phyloP scores from a whole-genome alignment of 768 basidiomycete species.

The Thelephora aurantiotincta region DNA sequence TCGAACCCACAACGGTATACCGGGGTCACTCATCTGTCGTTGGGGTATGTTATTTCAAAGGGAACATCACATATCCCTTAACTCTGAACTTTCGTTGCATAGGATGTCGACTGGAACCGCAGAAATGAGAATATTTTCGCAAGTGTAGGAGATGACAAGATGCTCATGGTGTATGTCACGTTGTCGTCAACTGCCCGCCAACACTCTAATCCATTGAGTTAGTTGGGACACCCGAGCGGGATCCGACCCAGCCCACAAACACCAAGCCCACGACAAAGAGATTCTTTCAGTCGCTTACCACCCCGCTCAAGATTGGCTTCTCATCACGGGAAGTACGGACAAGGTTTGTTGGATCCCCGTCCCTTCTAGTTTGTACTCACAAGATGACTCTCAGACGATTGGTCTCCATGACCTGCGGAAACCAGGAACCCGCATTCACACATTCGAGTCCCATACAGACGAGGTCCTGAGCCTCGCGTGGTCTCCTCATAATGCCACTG shows the following conservation, averaged over 20 bases:
- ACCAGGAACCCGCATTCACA: conserved; percentile 66
- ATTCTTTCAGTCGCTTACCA: conserved; percentile 88
- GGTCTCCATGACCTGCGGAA: conserved; percentile 76
- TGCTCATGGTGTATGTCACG: conserved; percentile 73
- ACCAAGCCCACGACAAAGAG: conserved; percentile 83
- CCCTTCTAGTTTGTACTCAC: not conserved
- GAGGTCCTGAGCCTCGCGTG: conserved; percentile 90
- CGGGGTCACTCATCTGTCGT: conserved; percentile 86
- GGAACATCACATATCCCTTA: too few relatives aligned
- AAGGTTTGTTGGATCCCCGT: conserved; percentile 37
- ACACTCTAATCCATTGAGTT: not conserved
- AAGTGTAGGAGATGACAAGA: conserved; percentile 92
- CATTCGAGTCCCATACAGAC: conserved; percentile 87
- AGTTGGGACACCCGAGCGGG: conserved; percentile 90
- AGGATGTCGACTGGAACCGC: conserved; percentile 97
- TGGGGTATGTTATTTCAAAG: conserved; percentile 41
- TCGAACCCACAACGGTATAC: conserved; percentile 80
- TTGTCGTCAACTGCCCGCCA: not conserved
- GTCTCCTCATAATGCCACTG: conserved; percentile 86
- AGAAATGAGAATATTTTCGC: conserved; percentile 74
- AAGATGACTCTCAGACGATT: conserved; percentile 43
- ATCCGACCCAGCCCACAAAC: conserved; percentile 48
- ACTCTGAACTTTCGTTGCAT: not conserved
- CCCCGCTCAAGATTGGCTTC: conserved; percentile 61
- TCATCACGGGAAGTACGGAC: conserved; percentile 89